Evolutionary conservation across 2,329 filamentous ascomycete species (phyloP).

Genomic region (Bipolaris victoriae): DNA sequence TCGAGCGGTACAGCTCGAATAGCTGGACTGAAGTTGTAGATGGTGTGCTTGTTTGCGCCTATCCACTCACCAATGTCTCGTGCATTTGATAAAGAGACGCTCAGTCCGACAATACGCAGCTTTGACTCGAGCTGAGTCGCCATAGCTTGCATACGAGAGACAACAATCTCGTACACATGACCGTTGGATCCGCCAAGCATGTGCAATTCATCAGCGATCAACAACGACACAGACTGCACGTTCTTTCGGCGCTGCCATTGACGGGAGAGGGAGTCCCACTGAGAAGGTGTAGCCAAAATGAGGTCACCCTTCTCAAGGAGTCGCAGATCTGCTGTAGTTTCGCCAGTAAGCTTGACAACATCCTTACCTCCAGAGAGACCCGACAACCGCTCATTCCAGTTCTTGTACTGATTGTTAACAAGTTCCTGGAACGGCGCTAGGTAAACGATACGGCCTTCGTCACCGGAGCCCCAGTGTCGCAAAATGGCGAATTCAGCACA

Average conservation of each 20-base stretch:
- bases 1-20: slow-evolving; percentile 88
- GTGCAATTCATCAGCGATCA: slow-evolving; percentile 95
- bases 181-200: slow-evolving; percentile 86
- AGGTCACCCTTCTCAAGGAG: slow-evolving; percentile 86
- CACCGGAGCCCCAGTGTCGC: slow-evolving; percentile 78
- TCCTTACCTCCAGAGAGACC: slow-evolving; percentile 81
- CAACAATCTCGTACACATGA: slow-evolving; percentile 92
- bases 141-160: slow-evolving; percentile 98
- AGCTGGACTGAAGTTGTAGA: slow-evolving; percentile 97
- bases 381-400: slow-evolving; percentile 82
- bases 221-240: slow-evolving; percentile 84
- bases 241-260: slow-evolving; percentile 98
- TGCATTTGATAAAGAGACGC: slow-evolving; percentile 90
- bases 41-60: slow-evolving; percentile 95
- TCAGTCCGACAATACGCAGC: slow-evolving; percentile 86
- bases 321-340: slow-evolving; percentile 88
- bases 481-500: slow-evolving; percentile 94
- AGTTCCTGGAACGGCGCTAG: slow-evolving; percentile 94
- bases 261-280: slow-evolving; percentile 95
- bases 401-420: slow-evolving; percentile 77
- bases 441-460: slow-evolving; percentile 83
- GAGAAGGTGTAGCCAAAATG: slow-evolving; percentile 86
- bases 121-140: slow-evolving; percentile 83
- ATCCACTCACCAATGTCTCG: slow-evolving; percentile 97
- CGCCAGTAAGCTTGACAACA: slow-evolving; percentile 91